phyloP scores from a whole-genome alignment of 1,139 yeast species.

The Debaryomyces psychrophilus region DNA sequence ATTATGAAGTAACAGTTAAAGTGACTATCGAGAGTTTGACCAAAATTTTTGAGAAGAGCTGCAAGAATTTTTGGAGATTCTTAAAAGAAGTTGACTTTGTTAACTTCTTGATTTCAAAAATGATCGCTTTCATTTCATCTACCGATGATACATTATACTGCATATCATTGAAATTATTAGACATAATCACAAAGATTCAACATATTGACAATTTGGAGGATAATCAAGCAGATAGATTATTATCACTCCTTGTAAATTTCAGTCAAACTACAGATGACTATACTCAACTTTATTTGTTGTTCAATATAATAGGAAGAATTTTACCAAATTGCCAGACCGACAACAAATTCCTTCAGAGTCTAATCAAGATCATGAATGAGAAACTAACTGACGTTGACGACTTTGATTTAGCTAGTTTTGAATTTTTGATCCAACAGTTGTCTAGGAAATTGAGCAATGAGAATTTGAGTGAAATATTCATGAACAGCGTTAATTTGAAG shows the following conservation, averaged over 20 bases:
- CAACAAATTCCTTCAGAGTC: slow-evolving; percentile 12
- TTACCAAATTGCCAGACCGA: slow-evolving; percentile 10
- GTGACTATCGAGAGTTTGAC: slow-evolving; percentile 37
- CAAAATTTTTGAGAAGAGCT: slow-evolving; percentile 23
- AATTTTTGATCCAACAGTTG: slow-evolving; percentile 13
- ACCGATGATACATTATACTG: slow-evolving; percentile 30
- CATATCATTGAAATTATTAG: slow-evolving; percentile 29
- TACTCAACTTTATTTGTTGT: slow-evolving; percentile 10
- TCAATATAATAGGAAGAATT: slow-evolving; percentile 12
- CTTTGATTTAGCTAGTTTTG: slow-evolving; percentile 13
- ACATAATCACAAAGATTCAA: slow-evolving; percentile 15
- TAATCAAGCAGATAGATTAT: slow-evolving; percentile 1
- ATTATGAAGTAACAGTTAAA: slow-evolving; percentile 39
- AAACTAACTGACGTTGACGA: slow-evolving; percentile 15
- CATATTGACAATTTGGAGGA: slow-evolving; percentile 6
- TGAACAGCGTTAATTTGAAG: slow-evolving; percentile 19
- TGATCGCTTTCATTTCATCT: slow-evolving; percentile 26
- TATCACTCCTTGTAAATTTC: not conserved
- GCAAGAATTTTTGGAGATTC: slow-evolving; percentile 11
- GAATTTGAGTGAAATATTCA: slow-evolving; percentile 18
- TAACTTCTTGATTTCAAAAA: slow-evolving; percentile 22
- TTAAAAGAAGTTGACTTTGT: slow-evolving; percentile 22
- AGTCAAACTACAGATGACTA: slow-evolving; percentile 7
- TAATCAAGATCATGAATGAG: slow-evolving; percentile 12
- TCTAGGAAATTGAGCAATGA: slow-evolving; percentile 9